Evolutionary conservation across 768 basidiomycete species (phyloP).

Genomic region (Amanita polypyramis): DNA sequence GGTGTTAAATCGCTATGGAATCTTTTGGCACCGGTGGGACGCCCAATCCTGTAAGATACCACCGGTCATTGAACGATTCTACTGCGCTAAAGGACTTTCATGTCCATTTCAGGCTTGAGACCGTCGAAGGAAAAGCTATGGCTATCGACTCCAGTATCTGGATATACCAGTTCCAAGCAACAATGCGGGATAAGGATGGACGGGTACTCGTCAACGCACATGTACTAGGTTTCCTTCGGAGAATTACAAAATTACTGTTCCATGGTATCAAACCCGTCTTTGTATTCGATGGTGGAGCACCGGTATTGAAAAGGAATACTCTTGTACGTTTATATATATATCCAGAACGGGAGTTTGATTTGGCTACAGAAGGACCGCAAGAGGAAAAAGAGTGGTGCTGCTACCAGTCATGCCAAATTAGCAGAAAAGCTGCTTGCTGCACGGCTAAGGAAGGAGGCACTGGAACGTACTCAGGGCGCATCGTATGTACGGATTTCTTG

Average conservation of each 20-base stretch:
- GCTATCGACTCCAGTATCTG: slow-evolving; percentile 99
- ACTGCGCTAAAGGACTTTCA: neutral
- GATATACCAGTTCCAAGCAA: slow-evolving; percentile 99
- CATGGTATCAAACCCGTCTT: slow-evolving; percentile 98
- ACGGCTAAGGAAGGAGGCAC: slow-evolving; percentile 82
- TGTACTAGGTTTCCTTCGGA: slow-evolving; percentile 79
- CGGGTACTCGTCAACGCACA: slow-evolving; percentile 86
- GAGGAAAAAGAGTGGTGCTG: slow-evolving; percentile 87
- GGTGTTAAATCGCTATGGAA: slow-evolving; percentile 97
- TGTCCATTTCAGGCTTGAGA: slow-evolving; percentile 60
- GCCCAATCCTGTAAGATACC: slow-evolving; percentile 77
- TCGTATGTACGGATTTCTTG: slow-evolving; percentile 22
- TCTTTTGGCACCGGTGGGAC: slow-evolving; percentile 83
- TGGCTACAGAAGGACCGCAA: slow-evolving; percentile 65
- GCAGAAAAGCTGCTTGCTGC: slow-evolving; percentile 91
- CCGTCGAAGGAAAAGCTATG: slow-evolving; percentile 87
- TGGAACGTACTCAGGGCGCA: slow-evolving; percentile 45
- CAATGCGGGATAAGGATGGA: slow-evolving; percentile 97
- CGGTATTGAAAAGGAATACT: slow-evolving; percentile 78
- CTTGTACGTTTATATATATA: slow-evolving; percentile 43
- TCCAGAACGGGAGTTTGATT: neutral
- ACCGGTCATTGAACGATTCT: neutral
- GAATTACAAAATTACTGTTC: slow-evolving; percentile 91
- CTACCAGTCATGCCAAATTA: slow-evolving; percentile 71
- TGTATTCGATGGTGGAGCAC: slow-evolving; percentile 97